Base-by-base conservation (phyloP, 169 alveolate species). In the Plasmodium knowlesi region DNA sequence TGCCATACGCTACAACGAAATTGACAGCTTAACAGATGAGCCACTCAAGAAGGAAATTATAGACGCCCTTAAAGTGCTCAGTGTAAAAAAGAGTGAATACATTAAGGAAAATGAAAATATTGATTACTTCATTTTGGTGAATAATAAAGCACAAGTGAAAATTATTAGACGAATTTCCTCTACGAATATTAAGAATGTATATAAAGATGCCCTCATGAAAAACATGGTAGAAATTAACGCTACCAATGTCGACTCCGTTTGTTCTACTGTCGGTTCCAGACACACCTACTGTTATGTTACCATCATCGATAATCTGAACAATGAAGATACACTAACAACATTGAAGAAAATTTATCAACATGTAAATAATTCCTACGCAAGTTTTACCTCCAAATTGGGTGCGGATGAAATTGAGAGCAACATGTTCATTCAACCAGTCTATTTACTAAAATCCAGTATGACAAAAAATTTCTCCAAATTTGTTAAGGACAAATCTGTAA, bases 371-470 rank as follows among this genome's bases (percentile, higher is more conserved):
- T 89, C 94, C 16, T 78, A 57, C 25, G 50, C 74, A 0, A 39
- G 39, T 34, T 89, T 78, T 78, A 78, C 76, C 5, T 34, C 94
- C 6, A 88, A 89, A 32, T 34, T 46, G 46, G 80, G 89, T 6
- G 25, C n/a, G 2, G 94, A 89, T 25, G 57, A 39, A 5, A n/a
- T 25, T 22, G 94, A 89, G n/a, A 81, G 32, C 5, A 89, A 61
- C 37, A 57, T 89, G n/a, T 89, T 78, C 53, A 89, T 89, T 5
- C 94, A 89, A 67, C 94, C 94, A 4, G 94, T 80, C 12, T 89
- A 89, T 32, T 5, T 89, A 43, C 82, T 89, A 30, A 89, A 57
- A 79, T 78, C 71, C 5, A 76, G 32, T 34, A 14, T 89, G 76
- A 89, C 94, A 22, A 80, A 72, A 34, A 78, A 61, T 30, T 89